Conservation (phyloP, 106 monocot genomes). For the Dioscorea dumetorum region DNA sequence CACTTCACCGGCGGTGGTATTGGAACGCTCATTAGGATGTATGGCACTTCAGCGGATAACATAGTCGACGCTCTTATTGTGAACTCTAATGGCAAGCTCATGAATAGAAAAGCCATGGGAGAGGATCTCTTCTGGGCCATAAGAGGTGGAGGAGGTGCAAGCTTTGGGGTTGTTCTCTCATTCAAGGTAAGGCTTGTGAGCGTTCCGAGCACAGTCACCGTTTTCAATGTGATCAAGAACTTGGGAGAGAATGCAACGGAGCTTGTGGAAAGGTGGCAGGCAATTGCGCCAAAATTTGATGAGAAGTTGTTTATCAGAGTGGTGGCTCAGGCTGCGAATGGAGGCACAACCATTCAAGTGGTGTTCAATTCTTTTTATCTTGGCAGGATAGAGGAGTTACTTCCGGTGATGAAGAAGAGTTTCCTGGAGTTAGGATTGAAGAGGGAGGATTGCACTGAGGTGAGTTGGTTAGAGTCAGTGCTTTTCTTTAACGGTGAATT, state of each 20-base stretch:
- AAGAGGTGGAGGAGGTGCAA: constrained; percentile 47
- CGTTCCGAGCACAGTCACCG: constrained; percentile 37
- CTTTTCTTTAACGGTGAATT: constrained; percentile 1
- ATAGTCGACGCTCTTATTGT: constrained; percentile 37
- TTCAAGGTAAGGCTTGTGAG: constrained; percentile 34
- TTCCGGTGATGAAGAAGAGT: not conserved
- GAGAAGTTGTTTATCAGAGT: constrained; percentile 21
- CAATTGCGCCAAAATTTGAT: constrained; percentile 16
- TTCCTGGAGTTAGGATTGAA: constrained; percentile 22
- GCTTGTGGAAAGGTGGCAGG: constrained; percentile 27
- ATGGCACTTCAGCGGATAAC: constrained; percentile 36
- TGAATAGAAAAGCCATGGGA: constrained; percentile 43
- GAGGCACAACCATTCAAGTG: constrained; percentile 10
- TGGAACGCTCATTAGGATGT: constrained; percentile 35
- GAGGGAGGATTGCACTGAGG: constrained; percentile 10
- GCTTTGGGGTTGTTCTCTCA: constrained; percentile 41
- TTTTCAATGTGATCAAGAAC: constrained; percentile 17
- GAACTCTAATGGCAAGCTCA: constrained; percentile 22
- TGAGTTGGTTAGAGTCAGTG: constrained; percentile 29
- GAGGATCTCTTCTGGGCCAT: constrained; percentile 72
- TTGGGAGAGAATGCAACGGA: constrained; percentile 25
- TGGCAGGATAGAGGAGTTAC: constrained; percentile 9
- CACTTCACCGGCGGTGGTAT: constrained; percentile 49
- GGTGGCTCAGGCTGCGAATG: not conserved
- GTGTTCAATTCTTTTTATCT: constrained; percentile 19